These are phyloP conservation scores for Mallotus japonicus DNA, from an alignment of 441 rosid genomes.

Conservation along the genomic window DNA sequence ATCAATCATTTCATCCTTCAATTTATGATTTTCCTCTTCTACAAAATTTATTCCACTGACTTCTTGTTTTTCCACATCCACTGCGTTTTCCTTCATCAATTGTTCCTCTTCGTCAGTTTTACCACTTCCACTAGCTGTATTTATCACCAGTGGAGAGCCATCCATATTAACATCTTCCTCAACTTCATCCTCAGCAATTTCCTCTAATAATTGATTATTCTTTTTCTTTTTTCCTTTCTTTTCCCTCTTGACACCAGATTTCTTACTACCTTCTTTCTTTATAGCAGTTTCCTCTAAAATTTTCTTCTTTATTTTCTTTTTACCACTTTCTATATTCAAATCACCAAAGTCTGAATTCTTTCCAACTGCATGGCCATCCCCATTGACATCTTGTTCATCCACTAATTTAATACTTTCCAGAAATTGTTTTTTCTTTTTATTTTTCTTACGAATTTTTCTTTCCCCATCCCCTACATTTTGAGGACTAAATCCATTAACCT, in stretches of 20 bases:
- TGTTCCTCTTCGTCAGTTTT: neutral
- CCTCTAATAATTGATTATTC: neutral
- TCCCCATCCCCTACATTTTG: neutral
- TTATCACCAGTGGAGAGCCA: slow-evolving; percentile 8
- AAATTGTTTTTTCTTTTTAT: neutral
- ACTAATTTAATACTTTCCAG: neutral
- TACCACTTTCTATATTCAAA: neutral
- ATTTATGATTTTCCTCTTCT: slow-evolving; percentile 8
- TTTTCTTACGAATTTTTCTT: neutral
- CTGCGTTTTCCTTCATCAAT: slow-evolving; percentile 3
- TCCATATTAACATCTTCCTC: slow-evolving; percentile 1
- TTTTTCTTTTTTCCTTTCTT: slow-evolving; percentile 18
- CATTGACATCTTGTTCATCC: slow-evolving; percentile 11
- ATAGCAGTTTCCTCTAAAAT: neutral
- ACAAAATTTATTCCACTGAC: neutral
- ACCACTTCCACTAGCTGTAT: slow-evolving; percentile 8
- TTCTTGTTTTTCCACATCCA: slow-evolving; percentile 14
- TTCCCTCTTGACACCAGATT: neutral
- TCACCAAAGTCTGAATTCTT: neutral
- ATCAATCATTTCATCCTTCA: neutral
- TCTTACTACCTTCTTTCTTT: neutral
- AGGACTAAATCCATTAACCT: neutral
- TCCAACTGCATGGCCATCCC: neutral
- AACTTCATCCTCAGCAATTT: slow-evolving; percentile 5
- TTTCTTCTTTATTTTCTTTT: slow-evolving; percentile 16